Conservation (phyloP, 2,329 filamentous ascomycete genomes). For the Trichophaea hybrida region DNA sequence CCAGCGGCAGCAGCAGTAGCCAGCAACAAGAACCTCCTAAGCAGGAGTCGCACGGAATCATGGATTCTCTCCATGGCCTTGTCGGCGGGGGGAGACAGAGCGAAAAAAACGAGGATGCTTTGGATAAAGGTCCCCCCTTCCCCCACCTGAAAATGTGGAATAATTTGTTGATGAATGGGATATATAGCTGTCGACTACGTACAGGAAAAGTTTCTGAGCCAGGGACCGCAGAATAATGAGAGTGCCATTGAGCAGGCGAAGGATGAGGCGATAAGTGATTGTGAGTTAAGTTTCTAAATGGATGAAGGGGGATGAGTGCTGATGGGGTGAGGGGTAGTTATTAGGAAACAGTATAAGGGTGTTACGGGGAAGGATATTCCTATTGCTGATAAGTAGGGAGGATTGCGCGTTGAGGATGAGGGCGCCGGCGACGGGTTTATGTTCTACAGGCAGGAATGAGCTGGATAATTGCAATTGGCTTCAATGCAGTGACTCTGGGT, state of each 20-base stretch:
- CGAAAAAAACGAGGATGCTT: conserved; percentile 69
- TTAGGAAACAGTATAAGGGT: conserved; percentile 56
- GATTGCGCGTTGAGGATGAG: conserved; percentile 11
- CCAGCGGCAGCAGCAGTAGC: conserved; percentile 32
- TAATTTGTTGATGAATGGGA: conserved; percentile 4
- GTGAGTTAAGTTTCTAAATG: conserved; percentile 14
- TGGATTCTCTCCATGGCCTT: conserved; percentile 52
- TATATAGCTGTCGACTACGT: conserved; percentile 57
- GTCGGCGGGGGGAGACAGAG: conserved; percentile 59
- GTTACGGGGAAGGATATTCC: conserved; percentile 54
- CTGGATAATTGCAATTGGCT: no score
- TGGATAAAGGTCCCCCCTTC: conserved; percentile 56
- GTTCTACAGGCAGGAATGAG: no score
- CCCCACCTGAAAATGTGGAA: no score
- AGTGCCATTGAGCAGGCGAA: conserved; percentile 65
- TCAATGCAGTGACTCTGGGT: no score
- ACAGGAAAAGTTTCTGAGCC: conserved; percentile 58
- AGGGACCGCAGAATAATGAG: conserved; percentile 58
- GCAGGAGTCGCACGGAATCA: conserved; percentile 1
- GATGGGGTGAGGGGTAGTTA: conserved; percentile 30
- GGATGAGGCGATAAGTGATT: conserved; percentile 64
- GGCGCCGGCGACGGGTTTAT: no score
- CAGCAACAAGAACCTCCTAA: conserved; percentile 25
- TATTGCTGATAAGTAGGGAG: conserved; percentile 49
- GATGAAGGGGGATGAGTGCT: neutral